Conservation (phyloP, 257 asterid species). For the Primulina eburnea region DNA sequence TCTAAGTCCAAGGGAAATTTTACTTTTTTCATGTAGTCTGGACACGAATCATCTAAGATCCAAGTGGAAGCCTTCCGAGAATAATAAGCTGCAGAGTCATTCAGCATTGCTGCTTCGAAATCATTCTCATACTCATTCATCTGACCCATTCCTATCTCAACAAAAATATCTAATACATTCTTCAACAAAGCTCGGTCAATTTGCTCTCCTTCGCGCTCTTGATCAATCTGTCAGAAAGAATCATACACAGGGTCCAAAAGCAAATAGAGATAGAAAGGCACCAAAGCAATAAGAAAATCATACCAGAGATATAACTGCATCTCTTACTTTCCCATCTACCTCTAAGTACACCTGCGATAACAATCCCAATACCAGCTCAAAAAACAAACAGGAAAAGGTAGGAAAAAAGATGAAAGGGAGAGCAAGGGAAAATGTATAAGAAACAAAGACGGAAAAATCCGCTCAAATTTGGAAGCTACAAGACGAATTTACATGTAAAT, state of each 20-base stretch:
- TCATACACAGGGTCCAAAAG: conserved; percentile 15
- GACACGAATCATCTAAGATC: conserved; percentile 98
- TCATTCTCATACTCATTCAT: conserved; percentile 84
- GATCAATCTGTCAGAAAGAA: conserved; percentile 60
- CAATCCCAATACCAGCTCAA: conserved; percentile 22
- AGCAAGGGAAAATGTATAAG: not conserved
- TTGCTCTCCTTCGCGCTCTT: conserved; percentile 98
- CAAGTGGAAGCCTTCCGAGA: conserved; percentile 97
- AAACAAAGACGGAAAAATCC: not conserved
- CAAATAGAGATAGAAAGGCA: conserved; percentile 2
- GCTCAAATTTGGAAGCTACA: not conserved
- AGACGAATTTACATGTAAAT: not conserved
- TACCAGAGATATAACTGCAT: conserved; percentile 94
- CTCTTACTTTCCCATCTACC: conserved; percentile 75
- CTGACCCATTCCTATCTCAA: conserved; percentile 95
- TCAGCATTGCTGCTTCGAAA: conserved; percentile 82
- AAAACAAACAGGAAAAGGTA: conserved; percentile 11
- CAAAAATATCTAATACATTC: conserved; percentile 91
- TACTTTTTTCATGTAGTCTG: conserved; percentile 93
- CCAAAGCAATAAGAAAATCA: conserved; percentile 21
- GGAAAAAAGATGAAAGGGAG: conserved; percentile 17
- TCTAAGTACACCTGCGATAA: conserved; percentile 77
- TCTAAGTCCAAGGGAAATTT: not conserved
- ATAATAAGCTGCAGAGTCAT: conserved; percentile 87
- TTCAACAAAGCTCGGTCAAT: conserved; percentile 89